These are phyloP conservation scores for Zygoascus ofunaensis DNA, from an alignment of 805 yeast genomes.

Conservation along the genomic window DNA sequence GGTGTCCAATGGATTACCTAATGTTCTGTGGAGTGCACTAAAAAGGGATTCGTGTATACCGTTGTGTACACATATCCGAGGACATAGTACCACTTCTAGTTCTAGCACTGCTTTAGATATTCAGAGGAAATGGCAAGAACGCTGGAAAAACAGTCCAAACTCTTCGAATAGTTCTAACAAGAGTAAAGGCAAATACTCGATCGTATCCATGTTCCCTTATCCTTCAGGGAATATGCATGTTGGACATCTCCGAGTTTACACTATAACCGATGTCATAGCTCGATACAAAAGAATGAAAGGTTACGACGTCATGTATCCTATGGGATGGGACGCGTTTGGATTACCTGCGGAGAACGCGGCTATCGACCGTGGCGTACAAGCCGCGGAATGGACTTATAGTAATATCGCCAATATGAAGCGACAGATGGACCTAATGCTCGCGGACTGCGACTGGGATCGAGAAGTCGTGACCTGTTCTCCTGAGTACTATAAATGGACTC, in stretches of 20 bases:
- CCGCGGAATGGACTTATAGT: conserved; percentile 70
- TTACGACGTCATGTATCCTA: conserved; percentile 76
- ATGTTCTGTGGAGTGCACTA: too few species aligned
- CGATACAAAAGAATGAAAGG: conserved; percentile 74
- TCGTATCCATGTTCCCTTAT: conserved; percentile 87
- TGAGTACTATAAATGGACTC: conserved; percentile 89
- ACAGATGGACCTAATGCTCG: conserved; percentile 70
- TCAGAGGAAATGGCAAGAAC: conserved; percentile 22
- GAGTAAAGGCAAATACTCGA: conserved; percentile 37
- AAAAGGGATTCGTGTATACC: too few species aligned
- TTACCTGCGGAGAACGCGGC: conserved; percentile 98
- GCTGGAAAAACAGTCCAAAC: conserved; percentile 19
- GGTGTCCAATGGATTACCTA: too few species aligned
- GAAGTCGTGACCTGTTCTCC: conserved; percentile 82
- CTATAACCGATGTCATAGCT: conserved; percentile 77
- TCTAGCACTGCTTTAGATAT: neutral
- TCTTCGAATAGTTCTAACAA: conserved; percentile 6
- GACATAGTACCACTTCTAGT: neutral
- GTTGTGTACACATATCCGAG: too few species aligned
- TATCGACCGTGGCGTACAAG: conserved; percentile 69
- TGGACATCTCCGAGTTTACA: conserved; percentile 90
- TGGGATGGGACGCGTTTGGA: conserved; percentile 99
- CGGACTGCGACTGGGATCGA: conserved; percentile 88
- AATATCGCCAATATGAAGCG: conserved; percentile 81
- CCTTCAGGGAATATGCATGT: conserved; percentile 90